phyloP scores from a whole-genome alignment of 148 eudicot species.

The Chenopodium suecicum region DNA sequence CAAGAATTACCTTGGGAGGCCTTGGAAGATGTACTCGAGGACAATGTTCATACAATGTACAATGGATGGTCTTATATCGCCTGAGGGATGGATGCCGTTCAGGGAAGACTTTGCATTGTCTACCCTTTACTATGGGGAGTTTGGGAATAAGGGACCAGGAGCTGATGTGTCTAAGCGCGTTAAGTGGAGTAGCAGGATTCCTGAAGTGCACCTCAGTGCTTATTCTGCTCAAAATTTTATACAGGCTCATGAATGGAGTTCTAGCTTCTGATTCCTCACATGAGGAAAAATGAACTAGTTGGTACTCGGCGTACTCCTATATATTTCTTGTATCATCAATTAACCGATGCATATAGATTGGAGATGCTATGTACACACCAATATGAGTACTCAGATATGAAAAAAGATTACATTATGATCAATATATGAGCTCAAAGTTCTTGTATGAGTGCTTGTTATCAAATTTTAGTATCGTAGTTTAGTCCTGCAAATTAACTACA shows the following conservation, averaged over 20 bases:
- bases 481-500: background rate
- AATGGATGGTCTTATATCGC: constrained; percentile 44
- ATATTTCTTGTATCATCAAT: background rate
- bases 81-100: constrained; percentile 79
- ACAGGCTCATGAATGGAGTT: constrained; percentile 62
- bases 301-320: no score
- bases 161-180: constrained; percentile 45
- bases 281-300: background rate
- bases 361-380: background rate
- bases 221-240: constrained; percentile 69
- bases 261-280: background rate
- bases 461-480: background rate
- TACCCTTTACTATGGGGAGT: constrained; percentile 83
- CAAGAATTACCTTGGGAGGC: constrained; percentile 70
- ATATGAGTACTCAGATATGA: background rate
- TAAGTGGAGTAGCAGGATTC: constrained; percentile 72
- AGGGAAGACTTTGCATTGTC: constrained; percentile 52
- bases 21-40: constrained; percentile 89
- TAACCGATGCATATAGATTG: background rate
- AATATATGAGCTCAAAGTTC: background rate
- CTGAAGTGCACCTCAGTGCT: constrained; percentile 46
- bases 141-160: constrained; percentile 58
- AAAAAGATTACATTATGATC: background rate
- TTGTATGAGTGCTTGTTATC: background rate
- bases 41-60: constrained; percentile 51